Evolutionary conservation across 2,329 filamentous ascomycete species (phyloP), one percentile per base, ranked within the genome.

Genomic region (Penicillium sp.): DNA sequence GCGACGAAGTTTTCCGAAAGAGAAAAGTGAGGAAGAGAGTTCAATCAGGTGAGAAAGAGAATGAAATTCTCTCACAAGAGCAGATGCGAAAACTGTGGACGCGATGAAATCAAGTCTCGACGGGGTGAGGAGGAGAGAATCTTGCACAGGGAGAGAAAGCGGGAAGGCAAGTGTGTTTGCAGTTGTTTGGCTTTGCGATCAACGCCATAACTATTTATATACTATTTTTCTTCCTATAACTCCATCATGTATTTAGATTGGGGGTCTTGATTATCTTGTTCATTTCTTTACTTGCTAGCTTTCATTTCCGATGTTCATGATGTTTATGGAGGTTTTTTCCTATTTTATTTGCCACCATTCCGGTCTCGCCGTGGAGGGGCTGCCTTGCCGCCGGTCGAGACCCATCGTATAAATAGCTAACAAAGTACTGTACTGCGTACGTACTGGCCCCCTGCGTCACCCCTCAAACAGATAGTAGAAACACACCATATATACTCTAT

Each of bases 141-240:
- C 52, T 64, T 64, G 62, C 61, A 58, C 49, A 59, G 60, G 58
- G 62, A 64, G 57, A 62, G 58, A 61, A 61, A 64, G 57, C 58
- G 59, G 64, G 64, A 62, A 67, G 58, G 60, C 46, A 51, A 54
- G 54, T 66, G 63, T 67, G 64, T 67, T 67, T 66, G 63, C 56
- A 58, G 55, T 42, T 67, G 64, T 65, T 67, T 66, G 64, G 57
- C 54, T 65, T 53, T 66, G 58, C 58, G 55, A 46, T 45, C 50
- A 44, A 50, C 47, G 26, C 37, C 21, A 26, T 44, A 29, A 42
- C 27, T 43, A 52, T 42, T 29, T 42, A 42, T 42, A 42, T 42
- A 42, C 19, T 10, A 42, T 23, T 21, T 42, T 23, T 51, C 33
- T 25, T 43, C 49, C 21, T 35, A 25, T 52, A 19, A 31, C 26